Evolutionary conservation across 352 stramenopile genomes (phyloP).

Genomic region (Pythium aquatile): DNA sequence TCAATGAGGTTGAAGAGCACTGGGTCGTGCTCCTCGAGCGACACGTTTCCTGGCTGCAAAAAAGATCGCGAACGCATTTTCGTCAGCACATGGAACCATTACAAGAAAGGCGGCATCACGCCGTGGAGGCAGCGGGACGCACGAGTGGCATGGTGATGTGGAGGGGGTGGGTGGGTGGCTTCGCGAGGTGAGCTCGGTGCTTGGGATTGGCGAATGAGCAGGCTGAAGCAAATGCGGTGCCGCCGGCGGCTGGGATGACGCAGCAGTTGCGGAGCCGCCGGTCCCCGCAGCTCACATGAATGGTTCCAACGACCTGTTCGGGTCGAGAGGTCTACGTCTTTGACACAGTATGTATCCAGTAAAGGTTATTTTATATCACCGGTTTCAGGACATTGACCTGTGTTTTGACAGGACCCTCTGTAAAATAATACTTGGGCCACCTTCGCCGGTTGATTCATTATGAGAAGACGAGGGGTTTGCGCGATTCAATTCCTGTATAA

Average conservation of each 20-base stretch:
- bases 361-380: slow-evolving; percentile 8
- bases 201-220: slow-evolving; percentile 23
- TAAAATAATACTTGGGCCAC: slow-evolving; percentile 6
- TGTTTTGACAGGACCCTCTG: slow-evolving; percentile 1
- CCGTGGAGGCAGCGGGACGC: slow-evolving; percentile 22
- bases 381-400: neutral
- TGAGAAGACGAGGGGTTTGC: neutral
- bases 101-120: neutral
- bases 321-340: neutral
- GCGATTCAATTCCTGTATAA: slow-evolving; percentile 17
- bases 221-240: slow-evolving; percentile 10
- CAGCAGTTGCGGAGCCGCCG: slow-evolving; percentile 12
- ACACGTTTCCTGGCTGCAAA: slow-evolving; percentile 56
- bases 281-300: slow-evolving; percentile 3
- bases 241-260: slow-evolving; percentile 8
- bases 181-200: slow-evolving; percentile 11
- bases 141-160: slow-evolving; percentile 52
- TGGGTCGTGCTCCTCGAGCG: slow-evolving; percentile 94
- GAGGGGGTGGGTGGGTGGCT: neutral
- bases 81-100: neutral
- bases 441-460: neutral
- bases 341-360: neutral
- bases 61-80: neutral
- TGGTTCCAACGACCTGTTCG: slow-evolving; percentile 2
- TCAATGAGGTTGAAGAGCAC: slow-evolving; percentile 99